These are phyloP conservation scores for Diospyros lotus DNA, from an alignment of 148 eudicot genomes.

Conservation along the genomic window DNA sequence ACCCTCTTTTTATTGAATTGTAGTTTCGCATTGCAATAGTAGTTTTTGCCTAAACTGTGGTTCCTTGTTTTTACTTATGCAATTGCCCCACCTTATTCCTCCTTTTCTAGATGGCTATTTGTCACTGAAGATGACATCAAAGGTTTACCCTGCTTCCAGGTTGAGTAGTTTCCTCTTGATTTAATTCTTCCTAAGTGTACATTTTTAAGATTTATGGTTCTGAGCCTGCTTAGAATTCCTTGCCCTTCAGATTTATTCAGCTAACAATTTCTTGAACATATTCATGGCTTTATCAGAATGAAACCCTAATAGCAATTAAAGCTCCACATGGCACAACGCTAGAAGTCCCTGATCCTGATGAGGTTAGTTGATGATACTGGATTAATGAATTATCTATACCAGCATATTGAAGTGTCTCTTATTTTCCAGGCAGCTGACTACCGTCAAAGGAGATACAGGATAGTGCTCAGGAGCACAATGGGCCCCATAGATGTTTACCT, in stretches of 20 bases:
- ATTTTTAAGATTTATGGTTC: conserved; percentile 3
- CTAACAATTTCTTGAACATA: conserved; percentile 8
- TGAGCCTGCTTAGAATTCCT: neutral
- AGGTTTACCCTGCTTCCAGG: conserved; percentile 89
- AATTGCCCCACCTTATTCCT: conserved; percentile 4
- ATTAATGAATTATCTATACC: neutral
- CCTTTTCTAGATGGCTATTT: conserved; percentile 73
- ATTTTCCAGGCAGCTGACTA: conserved; percentile 72
- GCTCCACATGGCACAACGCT: conserved; percentile 84
- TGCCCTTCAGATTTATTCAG: neutral
- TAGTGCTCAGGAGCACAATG: conserved; percentile 96
- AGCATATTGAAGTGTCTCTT: conserved; percentile 16
- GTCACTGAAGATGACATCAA: conserved; percentile 97
- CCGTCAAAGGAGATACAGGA: conserved; percentile 91
- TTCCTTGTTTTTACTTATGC: neutral
- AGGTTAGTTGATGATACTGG: conserved; percentile 32
- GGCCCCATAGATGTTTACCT: conserved; percentile 97
- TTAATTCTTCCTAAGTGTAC: neutral
- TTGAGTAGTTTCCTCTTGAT: conserved; percentile 19
- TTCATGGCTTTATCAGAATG: conserved; percentile 51
- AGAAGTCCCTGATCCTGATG: conserved; percentile 89
- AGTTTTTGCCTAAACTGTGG: neutral
- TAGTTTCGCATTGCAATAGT: neutral
- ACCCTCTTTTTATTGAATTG: neutral
- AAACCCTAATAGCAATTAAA: conserved; percentile 73